Base-by-base conservation (phyloP, 2,329 filamentous ascomycete genomes). In the Sarocladium brachiariae region DNA sequence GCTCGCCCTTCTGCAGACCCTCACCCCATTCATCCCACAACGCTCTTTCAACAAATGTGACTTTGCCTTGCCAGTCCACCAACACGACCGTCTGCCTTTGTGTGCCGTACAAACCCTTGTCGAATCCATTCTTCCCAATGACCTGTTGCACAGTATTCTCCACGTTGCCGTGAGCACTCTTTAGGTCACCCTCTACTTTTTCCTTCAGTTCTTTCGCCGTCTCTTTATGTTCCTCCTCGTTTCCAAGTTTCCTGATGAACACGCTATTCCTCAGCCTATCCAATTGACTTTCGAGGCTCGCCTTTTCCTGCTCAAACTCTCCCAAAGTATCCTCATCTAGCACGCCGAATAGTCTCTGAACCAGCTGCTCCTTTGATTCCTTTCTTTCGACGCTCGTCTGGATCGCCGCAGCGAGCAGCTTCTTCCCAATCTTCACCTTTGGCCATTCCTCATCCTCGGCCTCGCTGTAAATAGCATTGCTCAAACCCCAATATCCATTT, bases 1-100 rank as follows among this genome's bases (percentile, higher is more conserved):
- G 80, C 51, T 76, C 59, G 0, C 78, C 80, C 19, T 73, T 70
- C 19, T 71, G 66, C 38, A 84, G 69, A 2, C 69, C 61, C 49
- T 80, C 76, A 8, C 81, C 81, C 45, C 80, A 71, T 0, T 68
- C 66, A 59, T 84, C 80, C 70, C 74, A 85, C 37, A 84, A 64
- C 4, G 80, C 75, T 31, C 81, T 69, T 65, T 85, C 81, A 25
- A 71, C 70, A 57, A 78, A 81, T 0, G 73, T 77, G 16, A 82
- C 77, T 31, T 79, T 79, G 2, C 81, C 81, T 2, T 83, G 71
- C 76, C 77, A 81, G 57, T 83, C 80, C 6, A 84, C 76, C 39
- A 84, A 64, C 13, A 85, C 64, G 13, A 84, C 67, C 0, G 81
- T 84, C 66, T 85, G 81, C 33, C 81, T 67, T 64, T 85, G 81